These are phyloP conservation scores for Pterula multifida DNA, from an alignment of 1,284 basidiomycete species.

Conservation along the genomic window DNA sequence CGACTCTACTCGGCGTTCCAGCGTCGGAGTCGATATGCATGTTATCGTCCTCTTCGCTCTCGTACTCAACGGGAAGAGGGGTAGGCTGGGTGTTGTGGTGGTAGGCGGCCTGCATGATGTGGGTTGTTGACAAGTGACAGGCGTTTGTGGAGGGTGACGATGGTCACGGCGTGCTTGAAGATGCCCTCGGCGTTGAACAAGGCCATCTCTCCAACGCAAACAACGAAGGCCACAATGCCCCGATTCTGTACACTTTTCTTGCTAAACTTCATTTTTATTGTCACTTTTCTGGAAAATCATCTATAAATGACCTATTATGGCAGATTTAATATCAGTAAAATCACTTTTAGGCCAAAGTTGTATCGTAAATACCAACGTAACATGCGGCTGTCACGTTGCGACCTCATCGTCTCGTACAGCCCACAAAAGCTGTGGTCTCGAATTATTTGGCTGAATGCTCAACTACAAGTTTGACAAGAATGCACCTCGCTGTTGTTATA, in stretches of 20 bases:
- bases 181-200: neutral
- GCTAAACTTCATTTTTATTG: neutral
- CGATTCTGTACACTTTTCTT: neutral
- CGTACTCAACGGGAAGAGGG: slow-evolving; percentile 27
- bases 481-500: slow-evolving; percentile 71
- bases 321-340: neutral
- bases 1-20: slow-evolving; percentile 12
- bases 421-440: neutral
- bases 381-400: neutral
- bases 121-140: slow-evolving; percentile 17
- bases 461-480: slow-evolving; percentile 15
- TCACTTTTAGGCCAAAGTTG: neutral
- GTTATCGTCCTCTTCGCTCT: slow-evolving; percentile 29
- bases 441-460: neutral
- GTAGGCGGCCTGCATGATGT: slow-evolving; percentile 20
- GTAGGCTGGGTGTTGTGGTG: slow-evolving; percentile 15
- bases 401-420: neutral
- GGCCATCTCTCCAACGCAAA: neutral
- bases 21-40: slow-evolving; percentile 35
- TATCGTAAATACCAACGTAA: neutral
- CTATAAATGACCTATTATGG: neutral
- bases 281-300: neutral
- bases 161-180: neutral
- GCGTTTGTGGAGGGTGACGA: slow-evolving; percentile 5
- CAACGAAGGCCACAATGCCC: neutral